Evolutionary conservation across 139 green algal genomes (phyloP), one percentile per base, ranked within the genome.

Genomic region (Yamagishiella unicocca): DNA sequence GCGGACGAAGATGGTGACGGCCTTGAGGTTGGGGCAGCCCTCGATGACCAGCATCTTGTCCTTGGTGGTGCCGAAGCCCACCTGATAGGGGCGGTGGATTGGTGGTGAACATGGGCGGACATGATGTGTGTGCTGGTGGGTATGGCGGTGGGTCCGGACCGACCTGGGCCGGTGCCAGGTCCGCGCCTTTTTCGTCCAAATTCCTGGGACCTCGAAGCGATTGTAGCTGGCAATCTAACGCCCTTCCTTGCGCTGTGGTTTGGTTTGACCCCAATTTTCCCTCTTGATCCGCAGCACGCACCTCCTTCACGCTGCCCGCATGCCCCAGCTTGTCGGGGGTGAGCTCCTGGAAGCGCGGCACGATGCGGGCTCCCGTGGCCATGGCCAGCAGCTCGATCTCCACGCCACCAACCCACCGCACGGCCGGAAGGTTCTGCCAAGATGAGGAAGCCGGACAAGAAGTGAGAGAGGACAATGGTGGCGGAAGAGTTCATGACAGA

Each of bases 351-450:
- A 96, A 96, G 68, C 87, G 72, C 24, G 68, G 91, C 54, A 94
- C 91, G 72, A 94, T 99, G 89, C 98, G 94, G 0, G 96, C 98
- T 22, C 98, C 98, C 0, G 98, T 99, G 67, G 98, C 98, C 85
- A 99, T 98, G 38, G 98, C 98, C 64, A 99, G 94, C 66, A 99
- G 95, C 94, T 99, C 98, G 67, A 99, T 97, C 93, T 99, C 98
- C 37, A 99, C 98, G 25, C 98, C 98, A 19, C 98, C 98, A 40
- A 99, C 98, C 95, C 95, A 98, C 4, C 97, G 95, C 83, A 99
- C 95, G 27, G 97, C 97, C 2, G 97, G 97, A 62, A 99, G 92
- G 22, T 96, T 89, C 37, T 96, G 54, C 24, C 17, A 10, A 4
- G 43, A 10, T 2, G 27, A 61, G 71, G 33, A 43, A 24, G n/a